Evolutionary conservation across 2,329 filamentous ascomycete species (phyloP), one percentile per base, ranked within the genome.

Genomic region (Paraconiothyrium brasiliense): DNA sequence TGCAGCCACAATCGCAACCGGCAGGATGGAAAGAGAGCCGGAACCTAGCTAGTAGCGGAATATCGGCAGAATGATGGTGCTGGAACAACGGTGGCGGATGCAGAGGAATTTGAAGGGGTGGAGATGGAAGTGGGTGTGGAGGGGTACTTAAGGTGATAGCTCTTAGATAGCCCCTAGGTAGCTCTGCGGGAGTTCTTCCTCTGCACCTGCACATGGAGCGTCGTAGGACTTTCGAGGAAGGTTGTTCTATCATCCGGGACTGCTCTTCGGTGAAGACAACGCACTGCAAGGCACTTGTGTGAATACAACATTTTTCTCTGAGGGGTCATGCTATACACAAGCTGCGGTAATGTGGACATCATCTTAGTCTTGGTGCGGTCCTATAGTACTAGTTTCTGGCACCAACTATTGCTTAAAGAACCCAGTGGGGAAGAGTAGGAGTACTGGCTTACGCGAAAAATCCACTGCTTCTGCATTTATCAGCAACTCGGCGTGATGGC

Each of bases 111-210:
- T 6, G 4, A 30, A 30, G 27, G 27, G 27, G 27, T 6, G 6
- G 27, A 30, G 27, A 30, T 30, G 27, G 27, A 30, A 30, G 27
- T 30, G 4, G 27, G 27, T 30, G 27, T 30, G 27, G 27, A 30
- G 83, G 77, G 94, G 92, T 1, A 20, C 20, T 20, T 20, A 97
- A 37, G 35, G 35, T 87, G 54, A 89, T 86, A 0, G 86, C 82
- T 58, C 90, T 93, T 16, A 92, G 92, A 77, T 97, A 0, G 86
- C 82, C 58, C 90, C 93, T 16, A 92, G 92, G 76, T 97, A 94
- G 79, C 97, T 46, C 27, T 30, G 27, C 27, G 16, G n/a, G 41
- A 44, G n/a, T n/a, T 20, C n/a, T 6, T 30, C 27, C 4, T 30
- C 27, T 30, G 27, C 6, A 30, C 27, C 27, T 30, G 27, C 4